Base-by-base conservation (phyloP, 2,329 filamentous ascomycete genomes). In the Colletotrichum spaethianum region DNA sequence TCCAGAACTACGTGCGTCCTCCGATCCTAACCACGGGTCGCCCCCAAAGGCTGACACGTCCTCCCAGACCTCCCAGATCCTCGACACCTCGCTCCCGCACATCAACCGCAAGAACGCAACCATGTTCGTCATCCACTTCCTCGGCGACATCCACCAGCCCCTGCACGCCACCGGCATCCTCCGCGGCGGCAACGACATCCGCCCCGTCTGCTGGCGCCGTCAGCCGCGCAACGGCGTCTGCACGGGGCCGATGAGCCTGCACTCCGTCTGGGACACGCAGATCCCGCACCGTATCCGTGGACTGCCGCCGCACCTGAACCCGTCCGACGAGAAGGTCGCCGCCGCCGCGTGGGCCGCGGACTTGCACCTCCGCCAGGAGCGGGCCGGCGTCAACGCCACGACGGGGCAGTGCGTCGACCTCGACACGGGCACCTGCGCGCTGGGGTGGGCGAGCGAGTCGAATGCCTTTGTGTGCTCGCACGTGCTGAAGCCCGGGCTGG, bases 31-130 rank as follows among this genome's bases (percentile, higher is more conserved):
- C 28, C 9, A 23, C 4, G n/a, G 9, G 14, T n/a, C 2, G 1
- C 3, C 6, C 8, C 3, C 40, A 4, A 18, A 12, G 16, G 38
- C 65, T 69, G 7, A 72, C n/a, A 4, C 16, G 1, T 20, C 26
- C 12, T 2, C 9, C 7, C 23, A 72, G 70, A 72, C 70, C 18
- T 57, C 70, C 23, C 70, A 72, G 57, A 72, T 72, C 23, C 70
- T 72, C 36, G 70, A 72, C 46, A 72, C 70, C 3, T 59, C 59
- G 31, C 70, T 72, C 38, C 65, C 70, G 64, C 87, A 79, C 70
- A 74, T 78, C 72, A 75, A 74, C 68, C 75, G 73, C 33, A 68
- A 66, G 59, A 73, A 66, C 65, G 73, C 73, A 23, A 70, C 71
- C 42, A 74, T 73, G 73, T 74, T 73, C 67, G 72, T 74, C 16